Base-by-base conservation (phyloP, 805 yeast species). In the Wickerhamomyces bisporus region DNA sequence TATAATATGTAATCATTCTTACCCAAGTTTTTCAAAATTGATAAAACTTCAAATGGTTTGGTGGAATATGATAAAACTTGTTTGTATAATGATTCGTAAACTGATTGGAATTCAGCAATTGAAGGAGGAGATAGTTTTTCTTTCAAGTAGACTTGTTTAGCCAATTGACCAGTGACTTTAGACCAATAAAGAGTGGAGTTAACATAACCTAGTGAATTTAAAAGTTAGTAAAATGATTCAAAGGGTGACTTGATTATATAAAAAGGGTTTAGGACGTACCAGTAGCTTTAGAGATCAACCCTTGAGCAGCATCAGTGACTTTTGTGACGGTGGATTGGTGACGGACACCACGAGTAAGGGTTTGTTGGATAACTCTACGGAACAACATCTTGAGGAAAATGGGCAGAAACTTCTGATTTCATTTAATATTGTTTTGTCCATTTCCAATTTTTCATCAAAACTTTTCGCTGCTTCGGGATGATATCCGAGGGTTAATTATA, bases 81-180 rank as follows among this genome's bases (percentile, higher is more conserved):
- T 41, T 65, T 64, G 66, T 72, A 71, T 36, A 79, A 52, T 21
- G 66, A 58, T 50, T 73, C 63, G 74, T 84, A 88, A 30, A 85
- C 86, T 49, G 74, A 68, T 69, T 84, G 81, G 70, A 91, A 73
- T 62, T 87, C 87, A 40, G 76, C 74, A 44, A 73, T 55, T 30
- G 86, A 61, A 55, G 98, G 98, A 47, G 98, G 98, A 45, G 94
- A 86, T 53, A 93, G 70, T 48, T 88, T 95, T 71, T 93, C 98
- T 66, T 85, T 84, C 59, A 80, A 68, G 77, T 91, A 93, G 45
- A 93, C 85, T 64, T 66, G 70, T 53, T 65, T 65, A 16, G 75
- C 69, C 32, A 73, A 48, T 57, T 75, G 78, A 41, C 63, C 70
- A 35, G 70, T 61, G 32, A 74, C 77, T 53, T 75, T 75, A 40